Percentiles rank a stretch among this genome's conserved stretches.
phyloP scores from a whole-genome alignment of 169 alveolate genomes.

The Plasmodium cynomolgi region DNA sequence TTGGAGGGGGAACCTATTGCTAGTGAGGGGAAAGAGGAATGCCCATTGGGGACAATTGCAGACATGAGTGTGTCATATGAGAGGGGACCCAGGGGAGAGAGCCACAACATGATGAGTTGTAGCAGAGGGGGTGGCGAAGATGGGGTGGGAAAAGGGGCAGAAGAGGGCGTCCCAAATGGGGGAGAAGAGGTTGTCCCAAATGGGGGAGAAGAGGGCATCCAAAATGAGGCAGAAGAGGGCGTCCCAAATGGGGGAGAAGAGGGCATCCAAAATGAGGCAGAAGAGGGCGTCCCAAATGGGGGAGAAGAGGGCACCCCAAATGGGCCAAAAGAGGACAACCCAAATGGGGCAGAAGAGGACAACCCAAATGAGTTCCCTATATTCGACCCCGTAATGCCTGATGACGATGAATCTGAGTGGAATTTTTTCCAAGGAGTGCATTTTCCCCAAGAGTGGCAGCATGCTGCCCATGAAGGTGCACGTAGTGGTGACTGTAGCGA shows the following conservation, averaged over 20 bases:
- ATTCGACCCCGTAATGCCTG: background rate
- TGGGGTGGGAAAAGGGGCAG: background rate
- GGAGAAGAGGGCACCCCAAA: background rate
- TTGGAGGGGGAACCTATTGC: background rate
- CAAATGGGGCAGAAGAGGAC: background rate
- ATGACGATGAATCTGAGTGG: background rate
- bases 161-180: background rate
- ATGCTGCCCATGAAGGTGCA: background rate
- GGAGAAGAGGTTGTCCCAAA: background rate
- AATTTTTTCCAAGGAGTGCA: background rate
- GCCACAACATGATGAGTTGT: background rate
- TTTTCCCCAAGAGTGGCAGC: background rate
- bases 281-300: background rate
- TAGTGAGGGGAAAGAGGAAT: background rate
- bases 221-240: background rate
- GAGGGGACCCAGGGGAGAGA: background rate
- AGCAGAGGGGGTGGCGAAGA: background rate
- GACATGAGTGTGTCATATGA: background rate
- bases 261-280: background rate
- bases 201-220: background rate
- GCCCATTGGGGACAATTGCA: background rate
- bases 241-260: background rate
- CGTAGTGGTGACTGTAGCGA: background rate
- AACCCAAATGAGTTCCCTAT: background rate
- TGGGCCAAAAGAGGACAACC: background rate